Evolutionary conservation across 495 filamentous ascomycete genomes (phyloP).

Genomic region (Parmelia sp.): DNA sequence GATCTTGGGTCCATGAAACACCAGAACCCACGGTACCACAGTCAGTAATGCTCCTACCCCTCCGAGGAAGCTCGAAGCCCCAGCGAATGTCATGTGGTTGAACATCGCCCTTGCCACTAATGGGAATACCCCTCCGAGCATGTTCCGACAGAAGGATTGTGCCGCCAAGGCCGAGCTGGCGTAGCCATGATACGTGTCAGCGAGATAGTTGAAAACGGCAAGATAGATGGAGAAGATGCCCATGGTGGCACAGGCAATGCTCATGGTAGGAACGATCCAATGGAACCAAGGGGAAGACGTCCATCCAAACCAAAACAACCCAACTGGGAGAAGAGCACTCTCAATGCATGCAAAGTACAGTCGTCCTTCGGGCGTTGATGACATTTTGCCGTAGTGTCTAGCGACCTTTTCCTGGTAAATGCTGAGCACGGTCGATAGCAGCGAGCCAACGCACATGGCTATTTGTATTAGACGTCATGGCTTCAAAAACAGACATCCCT

Average conservation of each 20-base stretch:
- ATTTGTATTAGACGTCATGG: background rate
- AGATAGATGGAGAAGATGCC: slow-evolving; percentile 87
- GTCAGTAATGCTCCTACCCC: slow-evolving; percentile 65
- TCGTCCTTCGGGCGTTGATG: slow-evolving; percentile 63
- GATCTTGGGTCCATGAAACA: slow-evolving; percentile 73
- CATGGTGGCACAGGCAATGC: slow-evolving; percentile 68
- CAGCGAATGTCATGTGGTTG: slow-evolving; percentile 59
- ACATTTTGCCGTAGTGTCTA: slow-evolving; percentile 36
- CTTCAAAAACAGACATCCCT: background rate
- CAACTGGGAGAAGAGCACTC: slow-evolving; percentile 61
- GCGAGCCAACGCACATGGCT: slow-evolving; percentile 61
- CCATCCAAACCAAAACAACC: slow-evolving; percentile 80
- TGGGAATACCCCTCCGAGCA: slow-evolving; percentile 78
- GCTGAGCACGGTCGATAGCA: slow-evolving; percentile 64
- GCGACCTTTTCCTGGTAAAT: slow-evolving; percentile 64
- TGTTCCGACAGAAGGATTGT: slow-evolving; percentile 78
- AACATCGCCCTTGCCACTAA: slow-evolving; percentile 70
- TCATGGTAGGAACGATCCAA: slow-evolving; percentile 72
- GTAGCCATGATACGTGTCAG: slow-evolving; percentile 82
- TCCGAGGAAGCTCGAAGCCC: slow-evolving; percentile 70
- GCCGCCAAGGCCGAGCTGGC: slow-evolving; percentile 84
- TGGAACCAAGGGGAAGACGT: slow-evolving; percentile 58
- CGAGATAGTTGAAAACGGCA: slow-evolving; percentile 88
- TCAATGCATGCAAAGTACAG: slow-evolving; percentile 80
- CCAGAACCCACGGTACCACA: slow-evolving; percentile 78